Evolutionary conservation across 2,329 filamentous ascomycete genomes (phyloP).

Genomic region (Bimuria novae-zelandiae): DNA sequence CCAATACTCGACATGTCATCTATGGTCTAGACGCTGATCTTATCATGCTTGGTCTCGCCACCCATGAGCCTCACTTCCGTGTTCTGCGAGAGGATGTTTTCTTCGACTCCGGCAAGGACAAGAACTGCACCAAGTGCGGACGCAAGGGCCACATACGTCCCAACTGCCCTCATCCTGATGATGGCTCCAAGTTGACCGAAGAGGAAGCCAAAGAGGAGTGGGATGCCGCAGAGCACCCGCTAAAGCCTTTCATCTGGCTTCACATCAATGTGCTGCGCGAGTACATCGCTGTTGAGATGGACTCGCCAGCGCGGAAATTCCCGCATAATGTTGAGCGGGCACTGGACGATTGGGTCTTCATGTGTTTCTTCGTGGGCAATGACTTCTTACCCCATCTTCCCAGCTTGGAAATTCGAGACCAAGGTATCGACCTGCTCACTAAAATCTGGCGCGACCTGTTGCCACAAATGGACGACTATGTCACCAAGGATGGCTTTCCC

Average conservation of each 20-base stretch:
- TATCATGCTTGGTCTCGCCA: slow-evolving; percentile 97
- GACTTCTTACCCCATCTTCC: slow-evolving; percentile 97
- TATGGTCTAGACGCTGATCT: slow-evolving; percentile 97
- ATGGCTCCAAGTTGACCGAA: slow-evolving; percentile 73
- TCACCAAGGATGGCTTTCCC: slow-evolving; percentile 93
- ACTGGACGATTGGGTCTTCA: slow-evolving; percentile 97
- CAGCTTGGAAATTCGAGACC: slow-evolving; percentile 95
- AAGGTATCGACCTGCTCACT: slow-evolving; percentile 94
- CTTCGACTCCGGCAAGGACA: slow-evolving; percentile 80
- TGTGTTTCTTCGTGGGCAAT: slow-evolving; percentile 99
- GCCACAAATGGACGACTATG: slow-evolving; percentile 88
- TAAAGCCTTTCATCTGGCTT: slow-evolving; percentile 98
- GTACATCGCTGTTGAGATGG: slow-evolving; percentile 88
- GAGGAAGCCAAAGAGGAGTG: slow-evolving; percentile 67
- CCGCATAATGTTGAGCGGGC: slow-evolving; percentile 91
- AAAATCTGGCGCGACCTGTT: slow-evolving; percentile 97
- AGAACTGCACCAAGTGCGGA: slow-evolving; percentile 87
- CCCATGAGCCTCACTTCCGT: slow-evolving; percentile 95
- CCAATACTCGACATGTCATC: slow-evolving; percentile 96
- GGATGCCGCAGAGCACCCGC: slow-evolving; percentile 45
- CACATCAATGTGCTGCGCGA: slow-evolving; percentile 90
- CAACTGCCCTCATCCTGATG: slow-evolving; percentile 63
- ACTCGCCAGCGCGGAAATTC: slow-evolving; percentile 81
- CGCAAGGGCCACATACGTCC: slow-evolving; percentile 89
- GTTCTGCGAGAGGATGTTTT: slow-evolving; percentile 97